Base-by-base conservation (phyloP, 2,329 filamentous ascomycete species). In the Bipolaris cookei region DNA sequence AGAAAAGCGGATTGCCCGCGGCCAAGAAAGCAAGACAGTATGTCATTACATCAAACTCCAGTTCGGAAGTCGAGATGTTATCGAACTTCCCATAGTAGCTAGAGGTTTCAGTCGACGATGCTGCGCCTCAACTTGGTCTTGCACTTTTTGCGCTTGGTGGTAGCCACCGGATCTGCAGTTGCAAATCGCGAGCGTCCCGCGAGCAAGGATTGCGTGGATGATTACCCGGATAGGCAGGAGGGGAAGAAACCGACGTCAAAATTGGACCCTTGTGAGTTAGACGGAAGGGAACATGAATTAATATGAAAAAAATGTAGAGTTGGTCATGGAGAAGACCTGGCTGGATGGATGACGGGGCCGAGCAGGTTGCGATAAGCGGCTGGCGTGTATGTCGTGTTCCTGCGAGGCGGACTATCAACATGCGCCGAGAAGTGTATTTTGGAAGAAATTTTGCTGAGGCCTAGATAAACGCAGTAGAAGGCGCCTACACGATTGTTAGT, bases 191-290 rank as follows among this genome's bases (percentile, higher is more conserved):
- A 58, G 62, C 51, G 61, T 28, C 43, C 43, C 42, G 23, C 41
- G 59, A 59, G 61, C 57, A 65, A 60, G 47, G 56, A 61, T 63
- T 56, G 46, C 64, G 66, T 57, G 67, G 62, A 54, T 68, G 37
- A 50, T 71, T 70, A 44, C 72, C 64, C 1, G 23, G 65, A 58
- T 49, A 62, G 70, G 71, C 58, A 74, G 72, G 71, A 72, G 55
- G 39, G 13, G 25, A 41, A 23, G 25, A 49, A 8, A 20, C 30
- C 37, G 43, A 57, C 50, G 44, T 57, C 48, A 54, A 49, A 23
- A 14, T 32, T 34, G 23, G 16, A 39, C 44, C 5, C 6, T 16
- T 16, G 4, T 16, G 28, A 43, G 20, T 39, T 14, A 14, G 38
- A 45, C 39, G 18, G 42, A n/a, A 8, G 6, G 25, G 28, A 30